A percentile compares a stretch with the other conserved stretches of the same genome.
These are phyloP conservation scores for Wickerhamiella spandovensis DNA, from an alignment of 805 yeast species.

Conservation along the genomic window DNA sequence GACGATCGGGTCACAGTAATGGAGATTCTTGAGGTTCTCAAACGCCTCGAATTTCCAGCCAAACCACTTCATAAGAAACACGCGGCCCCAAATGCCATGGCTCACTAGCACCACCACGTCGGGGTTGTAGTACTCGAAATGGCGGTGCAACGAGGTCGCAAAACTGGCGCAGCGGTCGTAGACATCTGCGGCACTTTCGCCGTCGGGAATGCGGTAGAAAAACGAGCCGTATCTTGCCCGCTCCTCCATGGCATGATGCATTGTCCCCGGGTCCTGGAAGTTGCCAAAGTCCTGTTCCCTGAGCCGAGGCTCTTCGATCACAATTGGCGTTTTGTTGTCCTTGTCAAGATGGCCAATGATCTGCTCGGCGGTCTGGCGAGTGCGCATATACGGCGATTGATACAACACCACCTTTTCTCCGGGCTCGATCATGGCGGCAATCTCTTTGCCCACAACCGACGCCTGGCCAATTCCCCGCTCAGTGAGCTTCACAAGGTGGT, in stretches of 20 bases:
- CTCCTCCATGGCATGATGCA: constrained; percentile 73
- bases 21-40: constrained; percentile 69
- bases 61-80: constrained; percentile 87
- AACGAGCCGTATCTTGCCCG: constrained; percentile 80
- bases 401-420: constrained; percentile 57
- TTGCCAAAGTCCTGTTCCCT: constrained; percentile 94
- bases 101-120: constrained; percentile 72
- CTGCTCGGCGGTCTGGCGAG: constrained; percentile 71
- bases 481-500: constrained; percentile 69
- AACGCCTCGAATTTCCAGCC: constrained; percentile 86
- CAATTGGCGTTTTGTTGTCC: constrained; percentile 35
- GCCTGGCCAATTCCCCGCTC: constrained; percentile 45
- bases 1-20: constrained; percentile 69
- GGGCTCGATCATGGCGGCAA: constrained; percentile 27
- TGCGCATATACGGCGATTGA: constrained; percentile 76
- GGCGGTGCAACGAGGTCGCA: constrained; percentile 74
- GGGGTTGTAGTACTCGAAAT: constrained; percentile 57
- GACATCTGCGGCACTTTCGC: constrained; percentile 94
- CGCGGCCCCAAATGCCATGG: constrained; percentile 91
- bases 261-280: constrained; percentile 56
- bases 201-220: constrained; percentile 82
- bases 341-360: constrained; percentile 40
- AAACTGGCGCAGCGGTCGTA: constrained; percentile 84
- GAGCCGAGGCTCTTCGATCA: constrained; percentile 80
- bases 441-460: constrained; percentile 23